phyloP scores from a whole-genome alignment of 352 stramenopile genomes.

The Pythium oligandrum region DNA sequence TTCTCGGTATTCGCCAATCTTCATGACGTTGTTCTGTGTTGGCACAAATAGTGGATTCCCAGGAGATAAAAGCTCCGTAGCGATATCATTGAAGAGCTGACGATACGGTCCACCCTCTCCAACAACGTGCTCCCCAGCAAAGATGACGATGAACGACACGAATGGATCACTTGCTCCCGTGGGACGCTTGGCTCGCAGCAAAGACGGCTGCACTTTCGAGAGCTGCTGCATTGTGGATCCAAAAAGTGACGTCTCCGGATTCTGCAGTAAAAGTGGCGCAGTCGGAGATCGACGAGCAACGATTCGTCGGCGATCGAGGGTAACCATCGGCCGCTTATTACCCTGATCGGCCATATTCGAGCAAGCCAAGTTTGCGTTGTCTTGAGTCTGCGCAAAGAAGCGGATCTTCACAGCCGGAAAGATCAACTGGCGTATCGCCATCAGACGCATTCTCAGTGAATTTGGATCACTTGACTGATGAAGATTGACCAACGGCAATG shows the following conservation, averaged over 20 bases:
- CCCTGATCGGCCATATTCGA: constrained; percentile 36
- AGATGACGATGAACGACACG: constrained; percentile 76
- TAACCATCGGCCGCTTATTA: constrained; percentile 61
- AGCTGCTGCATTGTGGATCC: constrained; percentile 57
- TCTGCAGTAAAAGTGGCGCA: constrained; percentile 22
- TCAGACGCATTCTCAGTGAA: constrained; percentile 41
- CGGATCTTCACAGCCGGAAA: constrained; percentile 75
- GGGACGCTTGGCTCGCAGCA: constrained; percentile 63
- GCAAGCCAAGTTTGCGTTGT: constrained; percentile 58
- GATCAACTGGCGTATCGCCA: constrained; percentile 56
- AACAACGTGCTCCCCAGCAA: constrained; percentile 74
- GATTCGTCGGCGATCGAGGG: constrained; percentile 60
- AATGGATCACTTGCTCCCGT: constrained; percentile 76
- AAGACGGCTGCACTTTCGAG: constrained; percentile 31
- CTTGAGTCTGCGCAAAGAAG: constrained; percentile 64
- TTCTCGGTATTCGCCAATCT: constrained; percentile 68
- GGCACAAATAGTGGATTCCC: constrained; percentile 58
- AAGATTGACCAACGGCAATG: constrained; percentile 66
- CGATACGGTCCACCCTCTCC: constrained; percentile 74
- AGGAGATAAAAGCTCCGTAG: constrained; percentile 49
- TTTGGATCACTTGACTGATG: constrained; percentile 43
- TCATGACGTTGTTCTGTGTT: constrained; percentile 67
- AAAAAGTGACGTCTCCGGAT: constrained; percentile 67
- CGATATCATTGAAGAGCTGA: constrained; percentile 77
- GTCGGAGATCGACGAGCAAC: constrained; percentile 19